Base-by-base conservation (phyloP, 495 filamentous ascomycete genomes). In the Xylaria sp. region DNA sequence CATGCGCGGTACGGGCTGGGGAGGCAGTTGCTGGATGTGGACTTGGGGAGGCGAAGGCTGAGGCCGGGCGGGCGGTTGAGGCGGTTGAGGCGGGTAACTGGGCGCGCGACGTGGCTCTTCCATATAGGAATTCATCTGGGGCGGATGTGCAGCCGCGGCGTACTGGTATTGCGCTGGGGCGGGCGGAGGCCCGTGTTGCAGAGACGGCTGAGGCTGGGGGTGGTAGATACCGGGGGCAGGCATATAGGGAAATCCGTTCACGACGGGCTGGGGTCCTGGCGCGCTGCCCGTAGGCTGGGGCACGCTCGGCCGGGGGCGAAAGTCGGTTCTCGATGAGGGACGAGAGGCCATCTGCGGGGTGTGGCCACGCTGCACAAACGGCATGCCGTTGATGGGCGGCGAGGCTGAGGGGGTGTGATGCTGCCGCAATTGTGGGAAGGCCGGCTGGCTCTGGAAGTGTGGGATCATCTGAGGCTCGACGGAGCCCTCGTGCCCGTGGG, bases 161-260 rank as follows among this genome's bases (percentile, higher is more conserved):
- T 82, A 85, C n/a, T 80, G 76, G 35, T 79, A 83, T 48, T 90
- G 88, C 35, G 87, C 79, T 21, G 89, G 88, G 43, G 87, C 84
- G 70, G 82, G 79, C 72, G 88, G 86, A 48, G 85, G 85, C 19
- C 77, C 78, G n/a, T 81, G 82, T 41, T 81, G 81, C 17, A 81
- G 73, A 44, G 82, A 76, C 73, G 85, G 81, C 73, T 83, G 83
- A 61, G 85, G 81, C 72, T 83, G 83, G 61, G 88, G 86, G 76
- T 93, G 93, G 79, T 95, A 97, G 73, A 97, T 91, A 33, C 93
- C 88, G 3, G 93, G 90, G 73, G 96, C 93, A 11, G 93, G 87
- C 87, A 97, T 93, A 77, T 95, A 97, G 21, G 90, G 87, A 81
- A 89, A 96, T 58, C 91, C 92, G 82, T 95, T 95, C 67, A 89